Percentiles rank a stretch among this genome's conserved stretches.
These are phyloP conservation scores for Wickerhamiella cacticola DNA, from an alignment of 805 yeast genomes.

Conservation along the genomic window DNA sequence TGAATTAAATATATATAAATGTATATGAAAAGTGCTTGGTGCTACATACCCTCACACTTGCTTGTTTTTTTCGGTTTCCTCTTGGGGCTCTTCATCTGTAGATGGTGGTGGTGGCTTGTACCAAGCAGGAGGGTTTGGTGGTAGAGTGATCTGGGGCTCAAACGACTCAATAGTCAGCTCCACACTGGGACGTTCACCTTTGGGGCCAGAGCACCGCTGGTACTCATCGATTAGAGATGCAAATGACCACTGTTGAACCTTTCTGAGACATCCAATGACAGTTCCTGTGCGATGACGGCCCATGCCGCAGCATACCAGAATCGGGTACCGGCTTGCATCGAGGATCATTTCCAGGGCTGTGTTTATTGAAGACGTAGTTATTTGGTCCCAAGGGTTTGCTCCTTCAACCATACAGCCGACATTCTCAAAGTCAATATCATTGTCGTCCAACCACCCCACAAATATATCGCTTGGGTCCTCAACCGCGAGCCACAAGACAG, in stretches of 20 bases:
- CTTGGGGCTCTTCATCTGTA: too few relatives aligned
- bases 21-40: neutral
- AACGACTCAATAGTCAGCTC: constrained; percentile 76
- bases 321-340: constrained; percentile 63
- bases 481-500: constrained; percentile 86
- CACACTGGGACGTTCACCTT: constrained; percentile 86
- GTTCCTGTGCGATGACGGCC: constrained; percentile 97
- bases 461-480: constrained; percentile 91
- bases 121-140: constrained; percentile 11
- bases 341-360: constrained; percentile 68
- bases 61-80: too few relatives aligned
- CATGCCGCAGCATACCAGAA: constrained; percentile 94
- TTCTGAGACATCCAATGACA: constrained; percentile 82
- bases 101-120: neutral
- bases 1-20: neutral
- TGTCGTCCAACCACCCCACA: constrained; percentile 63
- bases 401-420: constrained; percentile 72
- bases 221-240: constrained; percentile 93
- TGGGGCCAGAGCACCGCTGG: constrained; percentile 80
- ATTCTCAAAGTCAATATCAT: constrained; percentile 65
- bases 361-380: constrained; percentile 68
- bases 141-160: constrained; percentile 33
- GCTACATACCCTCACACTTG: too few relatives aligned
- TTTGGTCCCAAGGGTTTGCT: constrained; percentile 92
- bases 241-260: constrained; percentile 94